Evolutionary conservation across 2,329 filamentous ascomycete genomes (phyloP).

Genomic region (Fusarium xylarioides): DNA sequence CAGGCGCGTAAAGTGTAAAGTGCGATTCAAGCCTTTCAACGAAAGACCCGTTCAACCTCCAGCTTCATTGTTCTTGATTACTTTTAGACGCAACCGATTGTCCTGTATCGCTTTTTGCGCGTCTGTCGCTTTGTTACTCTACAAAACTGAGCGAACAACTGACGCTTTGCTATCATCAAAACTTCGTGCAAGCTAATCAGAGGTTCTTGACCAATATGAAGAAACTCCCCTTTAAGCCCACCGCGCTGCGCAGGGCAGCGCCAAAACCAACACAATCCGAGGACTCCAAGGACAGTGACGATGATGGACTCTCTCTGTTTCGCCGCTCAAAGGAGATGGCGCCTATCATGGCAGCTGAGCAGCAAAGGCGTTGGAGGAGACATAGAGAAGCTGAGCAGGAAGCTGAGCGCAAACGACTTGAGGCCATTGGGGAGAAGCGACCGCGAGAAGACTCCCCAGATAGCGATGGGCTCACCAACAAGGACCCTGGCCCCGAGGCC

Average conservation of each 20-base stretch:
- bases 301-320: constrained; percentile 58
- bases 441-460: constrained; percentile 30
- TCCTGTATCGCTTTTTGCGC: background rate
- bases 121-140: background rate
- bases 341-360: constrained; percentile 54
- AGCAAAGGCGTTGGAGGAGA: constrained; percentile 44
- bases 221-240: constrained; percentile 61
- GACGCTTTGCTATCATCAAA: constrained; percentile 11
- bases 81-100: background rate
- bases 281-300: constrained; percentile 36
- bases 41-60: background rate
- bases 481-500: background rate
- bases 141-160: background rate
- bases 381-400: constrained; percentile 36
- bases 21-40: background rate
- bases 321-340: constrained; percentile 61
- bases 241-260: constrained; percentile 50
- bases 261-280: constrained; percentile 38
- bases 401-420: constrained; percentile 25
- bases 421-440: constrained; percentile 33
- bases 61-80: background rate
- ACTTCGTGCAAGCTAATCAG: constrained; percentile 16
- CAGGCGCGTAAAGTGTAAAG: constrained; percentile 34
- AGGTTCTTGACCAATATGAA: constrained; percentile 43
- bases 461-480: background rate